Evolutionary conservation across 1,139 yeast species (phyloP).

Genomic region (Eremothecium sinecaudum): DNA sequence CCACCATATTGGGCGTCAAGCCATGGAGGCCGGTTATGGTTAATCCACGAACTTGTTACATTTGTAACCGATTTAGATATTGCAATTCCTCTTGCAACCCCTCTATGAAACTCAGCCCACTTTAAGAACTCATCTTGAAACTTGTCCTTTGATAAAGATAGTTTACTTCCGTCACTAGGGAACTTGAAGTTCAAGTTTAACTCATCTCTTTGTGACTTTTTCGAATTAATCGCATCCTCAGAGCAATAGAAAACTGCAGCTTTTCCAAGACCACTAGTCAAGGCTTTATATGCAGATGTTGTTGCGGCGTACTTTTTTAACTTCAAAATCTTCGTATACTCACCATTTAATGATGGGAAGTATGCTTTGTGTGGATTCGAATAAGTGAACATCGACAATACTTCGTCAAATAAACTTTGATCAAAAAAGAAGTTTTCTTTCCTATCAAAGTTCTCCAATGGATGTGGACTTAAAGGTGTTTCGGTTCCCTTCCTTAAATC

Average conservation of each 20-base stretch:
- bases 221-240: conserved; percentile 71
- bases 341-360: conserved; percentile 20
- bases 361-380: conserved; percentile 20
- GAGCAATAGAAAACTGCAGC: conserved; percentile 63
- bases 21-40: conserved; percentile 64
- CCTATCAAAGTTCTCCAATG: conserved; percentile 2
- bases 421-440: conserved; percentile 4
- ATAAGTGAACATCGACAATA: conserved; percentile 40
- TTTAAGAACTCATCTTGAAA: conserved; percentile 44
- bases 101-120: conserved; percentile 92
- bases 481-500: conserved; percentile 2
- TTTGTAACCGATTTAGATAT: conserved; percentile 62
- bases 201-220: conserved; percentile 70
- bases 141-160: conserved; percentile 48
- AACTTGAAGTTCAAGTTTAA: conserved; percentile 62
- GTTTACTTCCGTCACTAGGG: conserved; percentile 53
- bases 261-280: conserved; percentile 70
- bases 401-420: conserved; percentile 38
- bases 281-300: conserved; percentile 58
- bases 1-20: conserved; percentile 88
- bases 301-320: conserved; percentile 57
- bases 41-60: conserved; percentile 86
- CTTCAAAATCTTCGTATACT: conserved; percentile 21
- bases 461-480: not conserved
- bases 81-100: conserved; percentile 79